Base-by-base conservation (phyloP, 331 rosid genomes). In the Arachis monticola region DNA sequence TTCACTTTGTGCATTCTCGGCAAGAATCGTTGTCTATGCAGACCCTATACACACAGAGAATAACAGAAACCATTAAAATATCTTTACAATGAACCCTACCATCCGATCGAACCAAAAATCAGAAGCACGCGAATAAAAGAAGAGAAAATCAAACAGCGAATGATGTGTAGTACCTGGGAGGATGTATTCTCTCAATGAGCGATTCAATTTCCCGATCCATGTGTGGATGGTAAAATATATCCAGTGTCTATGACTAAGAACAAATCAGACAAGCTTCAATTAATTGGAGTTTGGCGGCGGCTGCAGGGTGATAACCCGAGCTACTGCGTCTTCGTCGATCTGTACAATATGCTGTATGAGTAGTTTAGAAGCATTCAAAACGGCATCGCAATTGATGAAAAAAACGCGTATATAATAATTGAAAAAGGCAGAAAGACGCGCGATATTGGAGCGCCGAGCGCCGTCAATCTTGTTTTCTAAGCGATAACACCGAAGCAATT, bases 151-250 rank as follows among this genome's bases (percentile, higher is more conserved):
- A 13, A 8, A 5, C 42, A 4, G 5, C 60, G 0, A 40, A 30
- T 2, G 6, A 22, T 12, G 0, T 4, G 56, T 1, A 17, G 32
- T 78, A 95, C 97, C 99, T 86, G 4, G 99, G 97, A 51, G 99
- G 97, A 74, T 92, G 74, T 69, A 95, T 88, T 86, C 96, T 88
- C 81, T 92, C 97, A 1, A 89, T 78, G 47, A 92, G 92, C 10
- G 84, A 87, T 73, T 95, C 93, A 60, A 87, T 82, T 64, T 92
- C 92, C 0, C 88, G 85, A 78, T 90, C 85, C 48, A 91, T 73
- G 59, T 71, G 90, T 6, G 95, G 84, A 60, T 74, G 86, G 83
- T 83, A 85, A 72, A 83, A 64, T 38, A 87, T 73, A 60, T 86
- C 96, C 97, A 92, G 85, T 78, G 27, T 76, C 31, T 11, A 60